A percentile compares a stretch with the other conserved stretches of the same genome.
These are phyloP conservation scores for Suillus weaverae DNA, from an alignment of 768 basidiomycete genomes.

Conservation along the genomic window DNA sequence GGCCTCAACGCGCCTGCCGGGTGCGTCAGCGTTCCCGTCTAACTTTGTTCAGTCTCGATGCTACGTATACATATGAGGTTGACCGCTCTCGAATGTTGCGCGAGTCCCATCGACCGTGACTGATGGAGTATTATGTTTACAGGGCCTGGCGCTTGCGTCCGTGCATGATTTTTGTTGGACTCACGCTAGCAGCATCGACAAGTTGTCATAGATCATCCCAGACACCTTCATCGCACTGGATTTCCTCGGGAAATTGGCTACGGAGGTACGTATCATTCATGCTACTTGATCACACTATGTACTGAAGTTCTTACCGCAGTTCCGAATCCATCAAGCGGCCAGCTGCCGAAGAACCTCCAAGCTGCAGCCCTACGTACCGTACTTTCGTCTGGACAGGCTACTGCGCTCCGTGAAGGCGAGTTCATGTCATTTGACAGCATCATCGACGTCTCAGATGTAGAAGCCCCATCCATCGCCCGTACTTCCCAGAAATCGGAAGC, in stretches of 20 bases:
- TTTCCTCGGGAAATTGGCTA: constrained; percentile 72
- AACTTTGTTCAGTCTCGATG: constrained; percentile 98
- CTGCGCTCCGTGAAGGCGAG: constrained; percentile 17
- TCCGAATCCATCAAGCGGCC: constrained; percentile 67
- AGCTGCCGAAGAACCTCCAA: constrained; percentile 41
- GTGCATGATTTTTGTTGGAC: constrained; percentile 99
- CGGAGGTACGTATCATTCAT: constrained; percentile 55
- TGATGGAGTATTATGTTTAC: constrained; percentile 6
- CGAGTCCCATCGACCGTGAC: constrained; percentile 35
- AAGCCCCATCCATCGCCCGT: constrained; percentile 30
- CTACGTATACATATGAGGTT: constrained; percentile 92
- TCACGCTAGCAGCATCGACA: constrained; percentile 81
- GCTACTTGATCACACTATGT: constrained; percentile 2
- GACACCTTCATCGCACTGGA: constrained; percentile 88
- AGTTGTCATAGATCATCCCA: constrained; percentile 86
- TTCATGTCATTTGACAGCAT: constrained; percentile 31
- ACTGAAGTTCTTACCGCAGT: constrained; percentile 41
- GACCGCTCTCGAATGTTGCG: constrained; percentile 85
- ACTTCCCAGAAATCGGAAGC: constrained; percentile 10
- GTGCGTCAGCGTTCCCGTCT: constrained; percentile 73
- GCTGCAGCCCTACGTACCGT: constrained; percentile 46
- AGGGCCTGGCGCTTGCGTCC: constrained; percentile 83
- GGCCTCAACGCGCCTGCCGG: constrained; percentile 80
- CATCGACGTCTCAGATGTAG: constrained; percentile 29
- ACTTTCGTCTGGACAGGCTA: constrained; percentile 43